Evolutionary conservation across 768 basidiomycete species (phyloP).

Genomic region (Austroboletus eburneus): DNA sequence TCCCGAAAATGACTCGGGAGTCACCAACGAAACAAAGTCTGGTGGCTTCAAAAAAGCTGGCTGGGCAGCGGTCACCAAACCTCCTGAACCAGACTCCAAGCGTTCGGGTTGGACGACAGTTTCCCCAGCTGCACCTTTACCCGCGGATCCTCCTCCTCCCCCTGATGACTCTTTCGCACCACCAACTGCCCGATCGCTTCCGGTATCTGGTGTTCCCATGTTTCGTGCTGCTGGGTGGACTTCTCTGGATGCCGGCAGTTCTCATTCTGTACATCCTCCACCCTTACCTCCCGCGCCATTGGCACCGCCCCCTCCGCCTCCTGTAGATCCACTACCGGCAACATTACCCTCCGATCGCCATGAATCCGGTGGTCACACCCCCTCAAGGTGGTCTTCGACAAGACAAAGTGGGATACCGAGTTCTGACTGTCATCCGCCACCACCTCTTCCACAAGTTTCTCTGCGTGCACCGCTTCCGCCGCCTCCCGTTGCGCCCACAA

Average conservation of each 20-base stretch:
- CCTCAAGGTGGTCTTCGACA: conserved; percentile 3
- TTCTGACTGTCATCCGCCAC: conserved; percentile 12
- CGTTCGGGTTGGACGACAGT: conserved; percentile 15
- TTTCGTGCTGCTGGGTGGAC: conserved; percentile 69
- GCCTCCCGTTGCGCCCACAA: conserved; percentile 17
- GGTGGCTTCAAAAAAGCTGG: conserved; percentile 42
- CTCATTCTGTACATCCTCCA: conserved; percentile 24
- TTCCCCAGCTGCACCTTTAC: conserved; percentile 22
- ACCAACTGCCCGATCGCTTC: conserved; percentile 14
- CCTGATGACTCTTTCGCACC: conserved; percentile 9
- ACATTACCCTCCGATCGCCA: background rate
- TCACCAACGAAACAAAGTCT: conserved; percentile 15
- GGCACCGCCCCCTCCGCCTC: conserved; percentile 16
- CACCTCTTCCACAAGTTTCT: conserved; percentile 6
- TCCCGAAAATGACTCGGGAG: conserved; percentile 18
- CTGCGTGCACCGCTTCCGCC: conserved; percentile 15
- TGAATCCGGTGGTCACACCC: conserved; percentile 13
- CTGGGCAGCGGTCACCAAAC: conserved; percentile 41
- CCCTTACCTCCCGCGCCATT: conserved; percentile 16
- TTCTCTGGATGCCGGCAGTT: conserved; percentile 51
- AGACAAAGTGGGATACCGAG: background rate
- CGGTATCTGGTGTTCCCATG: conserved; percentile 33
- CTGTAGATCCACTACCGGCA: conserved; percentile 5
- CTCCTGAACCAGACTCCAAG: conserved; percentile 9
- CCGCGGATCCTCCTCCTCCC: conserved; percentile 13